Evolutionary conservation across 2,329 filamentous ascomycete species (phyloP), one percentile per base, ranked within the genome.

Genomic region (Xylariaceae sp.): DNA sequence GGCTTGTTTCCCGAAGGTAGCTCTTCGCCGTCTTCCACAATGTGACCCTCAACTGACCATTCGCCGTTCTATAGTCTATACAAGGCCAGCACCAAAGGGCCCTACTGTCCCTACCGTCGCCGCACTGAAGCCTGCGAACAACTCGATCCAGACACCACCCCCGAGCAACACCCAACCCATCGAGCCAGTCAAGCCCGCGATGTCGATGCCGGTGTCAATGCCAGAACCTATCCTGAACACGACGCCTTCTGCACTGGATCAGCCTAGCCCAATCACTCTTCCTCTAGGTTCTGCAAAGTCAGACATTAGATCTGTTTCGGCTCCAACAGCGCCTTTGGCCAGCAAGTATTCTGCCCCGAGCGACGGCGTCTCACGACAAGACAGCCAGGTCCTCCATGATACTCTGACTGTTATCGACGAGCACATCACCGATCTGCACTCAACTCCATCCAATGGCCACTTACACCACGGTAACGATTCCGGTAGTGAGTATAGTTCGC

Each of bases 341-440:
- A 66, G 55, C 51, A 70, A 62, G 47, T 63, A 63, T 9, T 60
- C 69, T 12, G 51, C 61, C 28, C 71, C 78, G 54, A 67, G 71
- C 51, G 67, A 76, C 54, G 68, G 68, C 62, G 53, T 71, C 13
- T 60, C 60, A n/a, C 75, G 75, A 54, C 75, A 84, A 61, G 75
- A 82, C 47, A 80, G 73, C 55, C 68, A 64, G 40, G 92, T 97
- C 45, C 88, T 97, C 76, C 91, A 92, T 67, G 92, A 97, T 69
- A 97, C 93, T 0, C 74, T 97, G 47, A 96, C 91, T 65, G 93
- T 97, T 53, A 97, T 97, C 63, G 88, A 97, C 69, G 93, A 97
- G 71, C 93, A 97, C 67, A 96, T 97, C 62, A 96, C 90, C 40
- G 89, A 96, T 68, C 82, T 97, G 58, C 76, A 81, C 55, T 80